A percentile compares a stretch with the other conserved stretches of the same genome.
These are phyloP conservation scores for Noccaea bulbosa DNA, from an alignment of 345 rosid genomes.

Conservation along the genomic window DNA sequence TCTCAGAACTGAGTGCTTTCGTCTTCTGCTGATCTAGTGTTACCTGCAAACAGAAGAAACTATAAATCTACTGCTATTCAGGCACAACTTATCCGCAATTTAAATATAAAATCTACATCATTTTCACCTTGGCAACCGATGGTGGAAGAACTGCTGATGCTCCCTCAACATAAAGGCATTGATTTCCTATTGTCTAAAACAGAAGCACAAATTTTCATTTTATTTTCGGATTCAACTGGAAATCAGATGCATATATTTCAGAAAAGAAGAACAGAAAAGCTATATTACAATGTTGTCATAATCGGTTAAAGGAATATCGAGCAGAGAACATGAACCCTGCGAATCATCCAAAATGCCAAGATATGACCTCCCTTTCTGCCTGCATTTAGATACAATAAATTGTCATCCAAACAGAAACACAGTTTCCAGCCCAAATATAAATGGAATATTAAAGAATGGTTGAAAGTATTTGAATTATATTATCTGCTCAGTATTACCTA, in stretches of 20 bases:
- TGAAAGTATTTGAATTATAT: conserved; percentile 15
- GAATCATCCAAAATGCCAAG: conserved; percentile 74
- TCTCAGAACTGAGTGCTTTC: conserved; percentile 57
- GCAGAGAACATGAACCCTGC: conserved; percentile 66
- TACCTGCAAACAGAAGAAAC: conserved; percentile 55
- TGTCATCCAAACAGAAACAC: conserved; percentile 21
- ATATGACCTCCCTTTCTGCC: conserved; percentile 89
- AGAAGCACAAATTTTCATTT: conserved; percentile 21
- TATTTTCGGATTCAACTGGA: conserved; percentile 9
- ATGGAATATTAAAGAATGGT: conserved; percentile 11
- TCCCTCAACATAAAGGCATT: conserved; percentile 80
- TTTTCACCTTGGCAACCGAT: conserved; percentile 81
- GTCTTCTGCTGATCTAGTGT: conserved; percentile 59
- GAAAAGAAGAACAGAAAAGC: conserved; percentile 5
- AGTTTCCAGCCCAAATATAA: neutral
- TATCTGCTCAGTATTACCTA: conserved; percentile 55
- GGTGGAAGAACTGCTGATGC: conserved; percentile 84
- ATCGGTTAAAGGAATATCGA: conserved; percentile 89
- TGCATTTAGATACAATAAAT: conserved; percentile 47
- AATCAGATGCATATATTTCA: conserved; percentile 11
- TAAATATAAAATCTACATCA: conserved; percentile 5
- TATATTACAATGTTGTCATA: conserved; percentile 69
- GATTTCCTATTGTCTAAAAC: conserved; percentile 62
- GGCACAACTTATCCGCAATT: conserved; percentile 1
- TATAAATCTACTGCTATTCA: conserved; percentile 13